Evolutionary conservation across 495 filamentous ascomycete genomes (phyloP).

Genomic region (Talaromyces nanjingensis): DNA sequence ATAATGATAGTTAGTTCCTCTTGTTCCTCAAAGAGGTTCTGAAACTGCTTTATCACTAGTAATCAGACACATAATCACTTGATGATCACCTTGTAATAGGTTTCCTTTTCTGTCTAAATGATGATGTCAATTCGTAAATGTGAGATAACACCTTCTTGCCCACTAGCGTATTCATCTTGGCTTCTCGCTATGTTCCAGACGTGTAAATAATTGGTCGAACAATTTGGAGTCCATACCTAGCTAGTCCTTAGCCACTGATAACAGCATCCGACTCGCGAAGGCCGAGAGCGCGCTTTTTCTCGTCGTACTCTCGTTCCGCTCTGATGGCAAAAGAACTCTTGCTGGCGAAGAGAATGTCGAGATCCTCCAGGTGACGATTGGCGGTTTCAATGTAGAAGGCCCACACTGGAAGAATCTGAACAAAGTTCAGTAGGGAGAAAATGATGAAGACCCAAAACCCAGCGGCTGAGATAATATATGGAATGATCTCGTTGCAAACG

Average conservation of each 20-base stretch:
- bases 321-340: conserved; percentile 8
- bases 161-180: too few species aligned
- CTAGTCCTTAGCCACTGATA: neutral
- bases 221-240: conserved; percentile 4
- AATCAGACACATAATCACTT: too few species aligned
- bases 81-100: too few species aligned
- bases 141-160: too few species aligned
- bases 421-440: conserved; percentile 37
- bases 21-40: too few species aligned
- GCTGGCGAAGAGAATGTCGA: conserved; percentile 40
- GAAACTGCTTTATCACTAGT: too few species aligned
- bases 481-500: conserved; percentile 34
- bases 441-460: conserved; percentile 38
- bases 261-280: conserved; percentile 3
- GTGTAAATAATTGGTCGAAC: too few species aligned
- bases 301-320: conserved; percentile 7
- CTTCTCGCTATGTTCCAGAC: too few species aligned
- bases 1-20: too few species aligned
- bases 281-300: conserved; percentile 1
- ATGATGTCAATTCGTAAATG: too few species aligned
- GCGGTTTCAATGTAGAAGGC: conserved; percentile 48
- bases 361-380: conserved; percentile 40
- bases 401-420: conserved; percentile 34
- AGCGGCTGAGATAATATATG: conserved; percentile 34
- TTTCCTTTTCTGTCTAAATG: too few species aligned